Evolutionary conservation across 768 basidiomycete species (phyloP).

Genomic region (Dentipellis sp.): DNA sequence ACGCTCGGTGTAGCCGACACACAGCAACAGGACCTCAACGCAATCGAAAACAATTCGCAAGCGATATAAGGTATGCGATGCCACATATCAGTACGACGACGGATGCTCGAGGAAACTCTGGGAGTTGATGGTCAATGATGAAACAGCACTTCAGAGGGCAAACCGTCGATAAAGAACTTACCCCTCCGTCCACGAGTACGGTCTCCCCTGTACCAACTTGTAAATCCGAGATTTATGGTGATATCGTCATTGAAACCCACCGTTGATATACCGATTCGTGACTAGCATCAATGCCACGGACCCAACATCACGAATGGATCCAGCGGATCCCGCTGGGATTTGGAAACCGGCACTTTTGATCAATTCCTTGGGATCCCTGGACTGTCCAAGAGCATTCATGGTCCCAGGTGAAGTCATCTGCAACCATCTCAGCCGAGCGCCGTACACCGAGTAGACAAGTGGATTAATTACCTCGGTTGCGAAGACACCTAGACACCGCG

Average conservation of each 20-base stretch:
- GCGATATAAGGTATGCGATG: neutral
- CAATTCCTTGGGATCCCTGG: neutral
- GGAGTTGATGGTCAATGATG: neutral
- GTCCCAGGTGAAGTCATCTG: neutral
- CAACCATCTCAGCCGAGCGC: neutral
- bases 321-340: neutral
- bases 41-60: too few relatives aligned
- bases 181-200: neutral
- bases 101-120: neutral
- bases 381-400: neutral
- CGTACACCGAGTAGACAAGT: neutral
- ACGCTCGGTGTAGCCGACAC: too few relatives aligned
- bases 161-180: neutral
- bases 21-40: too few relatives aligned
- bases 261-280: neutral
- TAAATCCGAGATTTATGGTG: neutral
- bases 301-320: neutral
- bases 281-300: neutral
- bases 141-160: too few relatives aligned
- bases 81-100: neutral
- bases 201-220: neutral
- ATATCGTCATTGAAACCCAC: neutral
- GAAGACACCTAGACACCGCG: slow-evolving; percentile 10
- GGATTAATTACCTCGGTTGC: neutral
- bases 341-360: neutral